Conservation (phyloP, 805 yeast genomes). For the Lachancea nothofagi region DNA sequence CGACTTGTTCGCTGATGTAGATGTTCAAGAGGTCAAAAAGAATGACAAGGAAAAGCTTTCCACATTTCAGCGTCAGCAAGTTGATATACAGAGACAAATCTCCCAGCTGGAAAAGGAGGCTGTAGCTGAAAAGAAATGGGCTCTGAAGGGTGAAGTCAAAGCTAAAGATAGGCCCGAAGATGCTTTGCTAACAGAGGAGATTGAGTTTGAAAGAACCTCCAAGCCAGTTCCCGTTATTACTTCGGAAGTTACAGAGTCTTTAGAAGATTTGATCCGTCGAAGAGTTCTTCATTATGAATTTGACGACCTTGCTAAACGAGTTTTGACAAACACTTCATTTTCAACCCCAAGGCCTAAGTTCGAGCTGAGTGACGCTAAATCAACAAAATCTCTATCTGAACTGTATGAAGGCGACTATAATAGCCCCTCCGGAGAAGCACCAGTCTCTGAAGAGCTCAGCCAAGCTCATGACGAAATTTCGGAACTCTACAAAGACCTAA, state of each 20-base stretch:
- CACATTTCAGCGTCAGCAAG: conserved; percentile 78
- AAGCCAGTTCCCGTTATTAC: conserved; percentile 96
- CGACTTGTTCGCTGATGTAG: conserved; percentile 52
- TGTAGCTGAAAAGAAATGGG: conserved; percentile 88
- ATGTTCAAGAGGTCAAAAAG: conserved; percentile 30
- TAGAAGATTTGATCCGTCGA: conserved; percentile 84
- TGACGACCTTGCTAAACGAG: conserved; percentile 76
- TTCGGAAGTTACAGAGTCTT: conserved; percentile 73
- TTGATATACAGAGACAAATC: conserved; percentile 69
- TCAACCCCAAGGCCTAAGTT: conserved; percentile 49
- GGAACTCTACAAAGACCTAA: conserved; percentile 54
- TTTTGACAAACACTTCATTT: conserved; percentile 59
- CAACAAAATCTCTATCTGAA: conserved; percentile 84
- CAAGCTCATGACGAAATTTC: conserved; percentile 75
- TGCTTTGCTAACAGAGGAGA: conserved; percentile 71
- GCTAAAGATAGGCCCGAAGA: conserved; percentile 79
- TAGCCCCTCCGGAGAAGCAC: conserved; percentile 43
- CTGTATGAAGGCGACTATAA: conserved; percentile 81
- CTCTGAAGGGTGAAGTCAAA: conserved; percentile 86
- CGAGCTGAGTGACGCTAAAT: conserved; percentile 78
- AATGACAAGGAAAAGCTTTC: conserved; percentile 40
- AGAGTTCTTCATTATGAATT: conserved; percentile 71
- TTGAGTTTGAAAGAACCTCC: conserved; percentile 88
- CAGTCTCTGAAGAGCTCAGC: conserved; percentile 56
- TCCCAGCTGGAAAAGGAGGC: conserved; percentile 76